Conservation (phyloP, 805 yeast genomes). For the Saturnispora halmiae region DNA sequence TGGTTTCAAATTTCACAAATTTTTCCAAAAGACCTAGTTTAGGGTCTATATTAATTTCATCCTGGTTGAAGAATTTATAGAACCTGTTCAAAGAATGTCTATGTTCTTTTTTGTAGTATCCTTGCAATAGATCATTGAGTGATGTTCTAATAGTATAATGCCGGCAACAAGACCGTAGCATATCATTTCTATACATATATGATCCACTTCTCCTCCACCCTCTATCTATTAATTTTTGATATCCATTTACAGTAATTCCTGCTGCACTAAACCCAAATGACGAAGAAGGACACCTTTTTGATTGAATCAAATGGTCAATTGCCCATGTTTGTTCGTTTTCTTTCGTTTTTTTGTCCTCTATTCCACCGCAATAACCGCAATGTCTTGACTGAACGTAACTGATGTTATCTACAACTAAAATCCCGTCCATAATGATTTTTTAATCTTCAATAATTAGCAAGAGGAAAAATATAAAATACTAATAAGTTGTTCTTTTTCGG, state of each 20-base stretch:
- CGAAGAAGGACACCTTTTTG: conserved; percentile 18
- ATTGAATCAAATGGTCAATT: conserved; percentile 14
- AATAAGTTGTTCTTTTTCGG: too few relatives aligned
- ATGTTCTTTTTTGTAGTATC: conserved; percentile 48
- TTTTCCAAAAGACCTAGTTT: conserved; percentile 1
- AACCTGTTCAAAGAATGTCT: conserved; percentile 58
- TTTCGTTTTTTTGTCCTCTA: conserved; percentile 19
- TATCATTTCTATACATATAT: conserved; percentile 50
- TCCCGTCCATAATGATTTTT: background rate
- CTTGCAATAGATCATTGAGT: conserved; percentile 30
- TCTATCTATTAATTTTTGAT: conserved; percentile 56
- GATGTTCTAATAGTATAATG: conserved; percentile 68
- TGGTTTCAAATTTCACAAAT: background rate
- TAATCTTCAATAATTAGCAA: too few relatives aligned
- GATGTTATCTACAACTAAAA: background rate
- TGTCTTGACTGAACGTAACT: conserved; percentile 34
- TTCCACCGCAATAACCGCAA: conserved; percentile 67
- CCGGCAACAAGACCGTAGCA: conserved; percentile 67
- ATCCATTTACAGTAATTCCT: conserved; percentile 34
- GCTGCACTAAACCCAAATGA: conserved; percentile 21
- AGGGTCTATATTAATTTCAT: background rate
- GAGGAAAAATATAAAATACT: too few relatives aligned
- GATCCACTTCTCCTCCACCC: conserved; percentile 78
- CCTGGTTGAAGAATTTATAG: conserved; percentile 31
- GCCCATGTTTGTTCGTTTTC: conserved; percentile 24